Conservation (phyloP, 371 early-diverging fungal genomes). For the Synchytrium microbalum region DNA sequence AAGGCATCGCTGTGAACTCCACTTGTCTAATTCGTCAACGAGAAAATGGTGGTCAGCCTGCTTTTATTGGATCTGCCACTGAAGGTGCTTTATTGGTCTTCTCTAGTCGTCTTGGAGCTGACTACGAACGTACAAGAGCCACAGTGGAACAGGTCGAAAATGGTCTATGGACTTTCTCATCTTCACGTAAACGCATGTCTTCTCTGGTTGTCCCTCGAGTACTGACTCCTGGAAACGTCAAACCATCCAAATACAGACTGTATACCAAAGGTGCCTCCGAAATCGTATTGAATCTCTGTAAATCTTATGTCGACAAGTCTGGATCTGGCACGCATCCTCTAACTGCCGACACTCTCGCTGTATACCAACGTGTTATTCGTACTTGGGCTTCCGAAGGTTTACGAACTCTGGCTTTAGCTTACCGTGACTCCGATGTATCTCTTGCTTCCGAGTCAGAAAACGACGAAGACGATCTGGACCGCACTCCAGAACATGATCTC, state of each 20-base stretch:
- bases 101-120: constrained; percentile 10
- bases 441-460: constrained; percentile 4
- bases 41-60: constrained; percentile 12
- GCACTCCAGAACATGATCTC: constrained; percentile 20
- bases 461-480: constrained; percentile 5
- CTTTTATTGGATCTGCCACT: constrained; percentile 16
- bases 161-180: constrained; percentile 16
- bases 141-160: constrained; percentile 7
- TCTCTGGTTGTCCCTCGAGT: constrained; percentile 13
- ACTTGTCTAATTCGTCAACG: constrained; percentile 22
- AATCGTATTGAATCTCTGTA: constrained; percentile 10
- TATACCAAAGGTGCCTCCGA: constrained; percentile 22
- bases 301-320: constrained; percentile 5
- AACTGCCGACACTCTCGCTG: neutral
- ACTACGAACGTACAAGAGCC: constrained; percentile 14
- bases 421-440: constrained; percentile 15
- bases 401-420: constrained; percentile 26
- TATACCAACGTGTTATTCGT: constrained; percentile 8
- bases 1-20: constrained; percentile 19
- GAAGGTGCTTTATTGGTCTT: constrained; percentile 28
- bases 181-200: constrained; percentile 18
- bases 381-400: constrained; percentile 20
- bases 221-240: constrained; percentile 4
- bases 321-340: constrained; percentile 2
- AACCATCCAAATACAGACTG: constrained; percentile 13